phyloP scores from a whole-genome alignment of 352 stramenopile species.

The Pythium dissotocum region DNA sequence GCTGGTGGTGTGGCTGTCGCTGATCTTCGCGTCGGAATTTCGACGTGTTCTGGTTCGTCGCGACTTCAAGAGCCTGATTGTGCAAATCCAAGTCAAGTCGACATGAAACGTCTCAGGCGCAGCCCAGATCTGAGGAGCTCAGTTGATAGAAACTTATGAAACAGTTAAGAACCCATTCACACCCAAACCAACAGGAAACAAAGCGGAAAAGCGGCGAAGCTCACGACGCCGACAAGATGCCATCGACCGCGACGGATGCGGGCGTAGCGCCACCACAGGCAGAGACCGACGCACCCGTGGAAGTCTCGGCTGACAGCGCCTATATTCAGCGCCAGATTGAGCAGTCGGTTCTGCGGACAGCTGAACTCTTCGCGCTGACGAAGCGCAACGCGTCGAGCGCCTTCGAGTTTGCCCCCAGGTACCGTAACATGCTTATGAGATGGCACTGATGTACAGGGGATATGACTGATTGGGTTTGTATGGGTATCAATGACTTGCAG shows the following conservation, averaged over 20 bases:
- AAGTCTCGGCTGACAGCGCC: conserved; percentile 13
- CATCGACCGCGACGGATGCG: conserved; percentile 13
- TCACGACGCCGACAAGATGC: not conserved
- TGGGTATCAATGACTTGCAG: conserved; percentile 24
- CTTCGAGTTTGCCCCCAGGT: conserved; percentile 70
- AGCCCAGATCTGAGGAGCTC: not conserved
- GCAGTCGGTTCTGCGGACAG: conserved; percentile 61
- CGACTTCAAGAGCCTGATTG: conserved; percentile 18
- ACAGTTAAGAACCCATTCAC: not conserved
- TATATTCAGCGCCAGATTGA: conserved; percentile 46
- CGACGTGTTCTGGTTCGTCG: not conserved
- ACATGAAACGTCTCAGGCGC: not conserved
- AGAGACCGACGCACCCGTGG: not conserved
- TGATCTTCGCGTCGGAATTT: conserved; percentile 4
- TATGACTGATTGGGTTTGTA: not conserved
- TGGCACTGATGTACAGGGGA: not conserved
- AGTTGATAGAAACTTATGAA: not conserved
- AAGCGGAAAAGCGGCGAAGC: not conserved
- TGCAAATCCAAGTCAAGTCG: not conserved
- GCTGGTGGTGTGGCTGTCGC: not conserved
- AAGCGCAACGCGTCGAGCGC: conserved; percentile 47
- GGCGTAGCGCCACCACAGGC: not conserved
- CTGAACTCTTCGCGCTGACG: conserved; percentile 70
- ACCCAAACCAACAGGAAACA: not conserved
- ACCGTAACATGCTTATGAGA: not conserved